phyloP scores from a whole-genome alignment of 2,329 filamentous ascomycete genomes.

The Calonectria fujianensis region DNA sequence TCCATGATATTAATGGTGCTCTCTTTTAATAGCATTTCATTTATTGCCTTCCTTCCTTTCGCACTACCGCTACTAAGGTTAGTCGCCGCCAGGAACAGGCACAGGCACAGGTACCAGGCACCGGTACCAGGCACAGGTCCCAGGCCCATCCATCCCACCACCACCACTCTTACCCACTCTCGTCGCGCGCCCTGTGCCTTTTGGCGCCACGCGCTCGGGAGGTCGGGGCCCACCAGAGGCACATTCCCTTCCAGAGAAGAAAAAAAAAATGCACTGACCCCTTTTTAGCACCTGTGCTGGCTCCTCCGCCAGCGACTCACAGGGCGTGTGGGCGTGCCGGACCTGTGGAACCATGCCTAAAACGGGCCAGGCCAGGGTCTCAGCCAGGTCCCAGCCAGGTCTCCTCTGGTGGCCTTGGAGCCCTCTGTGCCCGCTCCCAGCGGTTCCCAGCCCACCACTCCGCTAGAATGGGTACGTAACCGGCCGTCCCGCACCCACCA shows the following conservation, averaged over 20 bases:
- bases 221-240: slow-evolving; percentile 40
- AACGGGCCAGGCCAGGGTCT: slow-evolving; percentile 8
- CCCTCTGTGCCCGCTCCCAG: slow-evolving; percentile 21
- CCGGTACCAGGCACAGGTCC: background rate
- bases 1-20: background rate
- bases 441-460: slow-evolving; percentile 22
- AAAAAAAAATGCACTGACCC: slow-evolving; percentile 25
- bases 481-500: slow-evolving; percentile 25
- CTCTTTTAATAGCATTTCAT: background rate
- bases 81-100: slow-evolving; percentile 18
- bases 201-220: slow-evolving; percentile 41
- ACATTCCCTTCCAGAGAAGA: background rate
- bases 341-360: slow-evolving; percentile 25
- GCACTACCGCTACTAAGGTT: background rate
- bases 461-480: slow-evolving; percentile 28
- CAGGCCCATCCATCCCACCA: slow-evolving; percentile 19
- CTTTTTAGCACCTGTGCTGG: slow-evolving; percentile 19
- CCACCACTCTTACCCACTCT: background rate
- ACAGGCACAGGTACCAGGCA: slow-evolving; percentile 9
- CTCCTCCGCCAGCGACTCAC: slow-evolving; percentile 18
- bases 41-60: background rate
- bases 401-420: background rate
- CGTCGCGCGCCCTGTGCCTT: background rate
- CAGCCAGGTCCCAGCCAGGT: slow-evolving; percentile 17
- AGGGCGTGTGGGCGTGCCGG: slow-evolving; percentile 18